Evolutionary conservation across 2,329 filamentous ascomycete species (phyloP), one percentile per base, ranked within the genome.

Genomic region (Colletotrichum sp.): DNA sequence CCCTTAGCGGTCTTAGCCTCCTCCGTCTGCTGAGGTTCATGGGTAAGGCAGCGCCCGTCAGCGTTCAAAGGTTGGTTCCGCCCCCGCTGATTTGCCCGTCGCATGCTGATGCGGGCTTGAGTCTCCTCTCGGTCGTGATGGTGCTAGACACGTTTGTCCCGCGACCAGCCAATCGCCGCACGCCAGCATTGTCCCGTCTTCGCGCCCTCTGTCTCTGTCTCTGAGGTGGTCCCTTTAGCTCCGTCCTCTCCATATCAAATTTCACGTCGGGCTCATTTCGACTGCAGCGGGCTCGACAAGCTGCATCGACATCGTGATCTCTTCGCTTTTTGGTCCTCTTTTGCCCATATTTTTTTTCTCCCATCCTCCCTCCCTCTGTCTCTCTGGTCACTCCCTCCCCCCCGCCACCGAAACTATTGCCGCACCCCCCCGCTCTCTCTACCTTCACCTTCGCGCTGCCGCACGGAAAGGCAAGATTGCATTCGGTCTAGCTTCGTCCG

Each of bases 221-320:
- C 60, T 71, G 49, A 44, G 18, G 44, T 60, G n/a, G 44, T 39
- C 66, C 66, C 64, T 69, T 57, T 62, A 16, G 72, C 69, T 72
- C 70, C 73, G 34, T 73, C 34, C 59, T 24, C 65, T 65, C 65
- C 64, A 65, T 76, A 74, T 65, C 65, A 76, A 74, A 74, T 74
- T 74, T 74, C 64, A 74, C 65, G n/a, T 60, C 70, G 30, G 32
- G 55, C 57, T 76, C 64, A 65, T 55, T 55, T 69, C 44, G 70
- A 63, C n/a, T 65, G 65, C 30, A 60, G 65, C 32, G 59, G 65
- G 44, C 65, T 67, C 70, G 28, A 28, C 64, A 68, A 59, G 28
- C 68, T 64, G 70, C 74, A 69, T 66, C 59, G 65, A 59, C 70
- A 69, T 66, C 59, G 65, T 60, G 64, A 65, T 69, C 30, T 59